Evolutionary conservation across 2,329 filamentous ascomycete species (phyloP).

Genomic region (Ophiostoma perfectum): DNA sequence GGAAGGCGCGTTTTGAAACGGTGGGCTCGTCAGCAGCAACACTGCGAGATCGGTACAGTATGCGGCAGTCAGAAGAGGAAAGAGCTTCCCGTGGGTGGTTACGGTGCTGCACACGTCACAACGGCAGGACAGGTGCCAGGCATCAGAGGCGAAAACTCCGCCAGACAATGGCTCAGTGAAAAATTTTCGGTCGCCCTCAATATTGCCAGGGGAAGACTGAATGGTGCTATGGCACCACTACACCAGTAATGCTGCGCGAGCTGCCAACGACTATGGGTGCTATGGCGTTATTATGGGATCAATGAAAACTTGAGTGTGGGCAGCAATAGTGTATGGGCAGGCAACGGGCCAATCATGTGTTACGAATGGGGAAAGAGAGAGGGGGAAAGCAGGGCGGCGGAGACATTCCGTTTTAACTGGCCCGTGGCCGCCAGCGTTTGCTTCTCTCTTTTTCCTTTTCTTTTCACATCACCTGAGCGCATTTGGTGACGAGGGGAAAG

Average conservation of each 20-base stretch:
- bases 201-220: not conserved
- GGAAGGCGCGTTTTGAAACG: too few species aligned
- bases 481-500: constrained; percentile 26
- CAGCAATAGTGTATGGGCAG: not conserved
- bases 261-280: not conserved
- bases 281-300: not conserved
- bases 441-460: constrained; percentile 15
- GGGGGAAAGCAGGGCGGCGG: constrained; percentile 2
- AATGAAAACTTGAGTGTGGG: not conserved
- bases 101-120: not conserved
- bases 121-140: not conserved
- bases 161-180: not conserved
- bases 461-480: constrained; percentile 30
- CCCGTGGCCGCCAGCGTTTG: not conserved
- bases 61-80: not conserved
- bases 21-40: not conserved
- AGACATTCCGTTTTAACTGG: constrained; percentile 3
- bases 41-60: not conserved
- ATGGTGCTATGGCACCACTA: not conserved
- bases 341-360: not conserved
- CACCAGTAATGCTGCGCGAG: not conserved
- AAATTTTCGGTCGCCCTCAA: constrained; percentile 7
- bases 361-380: not conserved
- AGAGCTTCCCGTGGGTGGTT: not conserved
- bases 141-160: not conserved